Conservation (phyloP, 1,284 basidiomycete genomes). For the Blastosporella zonata region DNA sequence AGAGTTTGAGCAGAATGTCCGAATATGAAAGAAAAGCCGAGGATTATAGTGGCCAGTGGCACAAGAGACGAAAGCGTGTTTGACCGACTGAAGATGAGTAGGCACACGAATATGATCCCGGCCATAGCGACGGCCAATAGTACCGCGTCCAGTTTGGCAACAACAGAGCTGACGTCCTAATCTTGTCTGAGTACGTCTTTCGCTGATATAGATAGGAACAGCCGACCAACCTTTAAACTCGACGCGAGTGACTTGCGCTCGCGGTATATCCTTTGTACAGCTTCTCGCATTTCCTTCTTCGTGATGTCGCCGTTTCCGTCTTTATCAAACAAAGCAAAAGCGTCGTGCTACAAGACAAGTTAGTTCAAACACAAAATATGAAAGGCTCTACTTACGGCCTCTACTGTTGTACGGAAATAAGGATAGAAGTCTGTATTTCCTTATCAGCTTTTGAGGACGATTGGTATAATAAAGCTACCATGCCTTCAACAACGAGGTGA, state of each 20-base stretch:
- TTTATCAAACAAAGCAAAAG: constrained; percentile 78
- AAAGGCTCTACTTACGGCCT: constrained; percentile 53
- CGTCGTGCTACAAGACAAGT: constrained; percentile 47
- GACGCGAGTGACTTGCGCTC: constrained; percentile 74
- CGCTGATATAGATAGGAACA: constrained; percentile 5
- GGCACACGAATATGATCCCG: constrained; percentile 66
- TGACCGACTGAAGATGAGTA: constrained; percentile 75
- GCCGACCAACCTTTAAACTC: constrained; percentile 61
- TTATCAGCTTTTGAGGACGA: constrained; percentile 1
- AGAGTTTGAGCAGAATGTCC: constrained; percentile 80
- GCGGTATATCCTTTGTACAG: constrained; percentile 78
- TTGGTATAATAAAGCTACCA: constrained; percentile 11
- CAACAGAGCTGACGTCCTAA: constrained; percentile 68
- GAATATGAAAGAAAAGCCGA: constrained; percentile 81
- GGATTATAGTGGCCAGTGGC: constrained; percentile 76
- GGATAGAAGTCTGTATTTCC: constrained; percentile 60
- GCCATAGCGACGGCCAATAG: constrained; percentile 61
- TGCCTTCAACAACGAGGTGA: constrained; percentile 66
- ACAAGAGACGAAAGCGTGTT: constrained; percentile 77
- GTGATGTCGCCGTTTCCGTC: constrained; percentile 83
- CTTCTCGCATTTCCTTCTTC: constrained; percentile 81
- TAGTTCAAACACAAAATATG: background rate
- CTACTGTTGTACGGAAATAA: constrained; percentile 69
- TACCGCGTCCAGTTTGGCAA: constrained; percentile 75
- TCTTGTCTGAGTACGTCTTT: constrained; percentile 1